Base-by-base conservation (phyloP, 345 rosid genomes). In the Noccaea caerulescens region DNA sequence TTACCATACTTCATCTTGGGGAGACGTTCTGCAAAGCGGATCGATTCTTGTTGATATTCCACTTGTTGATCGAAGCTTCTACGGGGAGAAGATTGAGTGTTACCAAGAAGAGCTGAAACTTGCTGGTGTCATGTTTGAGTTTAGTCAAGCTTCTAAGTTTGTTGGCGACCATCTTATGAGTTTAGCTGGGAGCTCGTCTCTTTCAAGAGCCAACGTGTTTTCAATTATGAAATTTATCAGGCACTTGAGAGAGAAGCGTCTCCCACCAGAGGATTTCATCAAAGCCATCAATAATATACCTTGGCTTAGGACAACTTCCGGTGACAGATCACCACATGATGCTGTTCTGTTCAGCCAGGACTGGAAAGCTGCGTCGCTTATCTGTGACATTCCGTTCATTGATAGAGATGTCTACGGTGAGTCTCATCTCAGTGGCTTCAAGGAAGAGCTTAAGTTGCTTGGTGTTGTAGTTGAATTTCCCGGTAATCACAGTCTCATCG, bases 31-130 rank as follows among this genome's bases (percentile, higher is more conserved):
- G 62, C 92, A 88, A 80, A 78, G 76, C 36, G 84, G 69, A 27
- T 71, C 81, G 0, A 82, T 77, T 54, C 85, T 85, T 11, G 91
- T 85, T 9, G 91, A 87, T 70, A 80, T 91, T 71, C 97, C 97
- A 0, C 64, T 91, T 4, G 66, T 91, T n/a, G 95, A 91, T 71
- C 68, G 66, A 37, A 63, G 18, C 3, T 88, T 70, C 71, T 91
- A 91, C 54, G 91, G 95, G 12, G 69, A 44, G 0, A 9, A 34
- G 25, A 84, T 91, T 18, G 60, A 23, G 2, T 1, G 25, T 0
- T 87, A 83, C 66, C 52, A 1, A 72, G 87, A 77, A 13, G 91
- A 80, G 69, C 73, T 91, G 12, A 81, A 71, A 77, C 34, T 41
- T 47, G 55, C 85, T 14, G 97, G 95, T 7, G 91, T 87, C 4